Percentiles rank a stretch among this genome's conserved stretches.
phyloP scores from a whole-genome alignment of 1,284 basidiomycete genomes.

The Ustanciosporium gigantosporum region DNA sequence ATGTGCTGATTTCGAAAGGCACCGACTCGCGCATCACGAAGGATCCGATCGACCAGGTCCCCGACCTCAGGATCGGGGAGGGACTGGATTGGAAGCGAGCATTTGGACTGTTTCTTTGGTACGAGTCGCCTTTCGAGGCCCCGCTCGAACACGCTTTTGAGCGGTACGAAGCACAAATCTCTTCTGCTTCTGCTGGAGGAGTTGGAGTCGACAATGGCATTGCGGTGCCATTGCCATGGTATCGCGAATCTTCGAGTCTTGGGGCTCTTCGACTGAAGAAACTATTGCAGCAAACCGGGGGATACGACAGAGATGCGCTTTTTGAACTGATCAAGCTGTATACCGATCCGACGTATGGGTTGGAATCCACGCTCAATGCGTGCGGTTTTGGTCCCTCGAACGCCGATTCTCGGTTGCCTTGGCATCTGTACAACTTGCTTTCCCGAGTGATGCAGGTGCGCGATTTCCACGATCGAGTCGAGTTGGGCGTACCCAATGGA shows the following conservation, averaged over 20 bases:
- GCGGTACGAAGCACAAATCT: constrained; percentile 67
- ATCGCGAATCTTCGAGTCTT: constrained; percentile 48
- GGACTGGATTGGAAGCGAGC: constrained; percentile 93
- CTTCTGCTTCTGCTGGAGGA: no score
- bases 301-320: constrained; percentile 69
- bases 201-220: constrained; percentile 34
- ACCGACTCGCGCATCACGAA: constrained; percentile 58
- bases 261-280: constrained; percentile 42
- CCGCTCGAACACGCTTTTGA: constrained; percentile 73
- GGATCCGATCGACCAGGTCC: constrained; percentile 68
- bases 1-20: constrained; percentile 71
- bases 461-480: constrained; percentile 78
- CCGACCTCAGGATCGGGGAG: constrained; percentile 73
- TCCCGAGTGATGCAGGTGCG: constrained; percentile 78
- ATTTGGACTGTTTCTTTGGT: constrained; percentile 91
- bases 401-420: constrained; percentile 79
- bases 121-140: constrained; percentile 74
- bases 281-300: constrained; percentile 30
- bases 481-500: constrained; percentile 58
- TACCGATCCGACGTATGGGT: constrained; percentile 66
- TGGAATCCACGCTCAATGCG: constrained; percentile 67
- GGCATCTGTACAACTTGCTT: constrained; percentile 90
- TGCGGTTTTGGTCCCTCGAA: constrained; percentile 77
- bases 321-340: constrained; percentile 81
- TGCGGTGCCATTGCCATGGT: constrained; percentile 59